A percentile compares a stretch with the other conserved stretches of the same genome.
Conservation (phyloP, 768 basidiomycete genomes). For the Lentinula lateritia region DNA sequence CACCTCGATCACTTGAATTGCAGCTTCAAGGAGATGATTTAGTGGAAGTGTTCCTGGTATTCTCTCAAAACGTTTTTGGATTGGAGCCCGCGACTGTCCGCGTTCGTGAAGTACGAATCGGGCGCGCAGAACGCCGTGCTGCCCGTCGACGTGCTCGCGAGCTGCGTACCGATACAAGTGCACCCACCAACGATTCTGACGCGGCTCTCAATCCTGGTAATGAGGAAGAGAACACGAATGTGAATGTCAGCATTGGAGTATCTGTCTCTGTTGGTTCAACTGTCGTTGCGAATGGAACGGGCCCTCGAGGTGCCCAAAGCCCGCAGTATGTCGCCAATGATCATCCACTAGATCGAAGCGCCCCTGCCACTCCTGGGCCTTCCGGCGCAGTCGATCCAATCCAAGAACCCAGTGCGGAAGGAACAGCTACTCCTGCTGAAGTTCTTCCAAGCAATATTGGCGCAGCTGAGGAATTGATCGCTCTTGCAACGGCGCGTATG, state of each 20-base stretch:
- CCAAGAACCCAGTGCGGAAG: neutral
- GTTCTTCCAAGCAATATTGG: slow-evolving; percentile 29
- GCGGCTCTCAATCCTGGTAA: slow-evolving; percentile 43
- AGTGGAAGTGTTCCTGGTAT: slow-evolving; percentile 88
- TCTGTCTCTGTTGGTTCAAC: slow-evolving; percentile 42
- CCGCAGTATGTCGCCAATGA: slow-evolving; percentile 37
- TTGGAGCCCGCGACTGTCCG: slow-evolving; percentile 89
- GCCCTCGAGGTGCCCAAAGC: slow-evolving; percentile 26
- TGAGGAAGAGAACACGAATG: slow-evolving; percentile 26
- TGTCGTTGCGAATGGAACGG: slow-evolving; percentile 24
- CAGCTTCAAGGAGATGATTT: slow-evolving; percentile 90
- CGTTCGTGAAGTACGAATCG: slow-evolving; percentile 90
- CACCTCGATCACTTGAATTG: slow-evolving; percentile 80
- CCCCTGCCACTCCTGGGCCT: slow-evolving; percentile 11
- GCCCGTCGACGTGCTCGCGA: slow-evolving; percentile 77
- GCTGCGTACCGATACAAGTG: slow-evolving; percentile 40
- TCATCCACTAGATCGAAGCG: slow-evolving; percentile 26
- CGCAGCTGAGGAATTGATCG: slow-evolving; percentile 60
- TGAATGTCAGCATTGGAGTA: slow-evolving; percentile 60
- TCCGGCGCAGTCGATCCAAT: slow-evolving; percentile 15
- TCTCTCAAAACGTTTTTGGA: slow-evolving; percentile 88
- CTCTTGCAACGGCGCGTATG: slow-evolving; percentile 64
- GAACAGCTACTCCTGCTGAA: slow-evolving; percentile 23
- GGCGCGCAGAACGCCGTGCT: slow-evolving; percentile 80
- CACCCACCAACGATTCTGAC: slow-evolving; percentile 37